Percentiles rank a stretch among this genome's conserved stretches.
These are phyloP conservation scores for Gypsophila paniculata DNA, from an alignment of 179 eudicot genomes.

Conservation along the genomic window DNA sequence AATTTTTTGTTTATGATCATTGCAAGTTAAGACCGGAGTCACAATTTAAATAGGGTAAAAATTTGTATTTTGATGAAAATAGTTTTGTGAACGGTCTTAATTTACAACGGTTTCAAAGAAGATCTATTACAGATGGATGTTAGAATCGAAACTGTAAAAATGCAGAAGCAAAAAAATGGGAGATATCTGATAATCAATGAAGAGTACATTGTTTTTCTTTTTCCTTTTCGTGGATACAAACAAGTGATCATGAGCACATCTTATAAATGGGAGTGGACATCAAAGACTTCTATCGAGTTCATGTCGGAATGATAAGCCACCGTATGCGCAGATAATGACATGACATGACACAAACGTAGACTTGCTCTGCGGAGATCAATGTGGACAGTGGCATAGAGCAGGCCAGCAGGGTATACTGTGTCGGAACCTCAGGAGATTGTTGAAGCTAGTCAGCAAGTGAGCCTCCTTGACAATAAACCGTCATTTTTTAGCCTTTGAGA, in stretches of 20 bases:
- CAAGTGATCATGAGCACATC: slow-evolving; percentile 10
- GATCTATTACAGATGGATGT: no score
- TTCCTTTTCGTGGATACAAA: slow-evolving; percentile 1
- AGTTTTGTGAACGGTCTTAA: no score
- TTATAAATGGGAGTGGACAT: background rate
- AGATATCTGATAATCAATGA: slow-evolving; percentile 2
- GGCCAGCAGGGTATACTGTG: no score
- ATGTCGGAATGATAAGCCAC: slow-evolving; percentile 20
- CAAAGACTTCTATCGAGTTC: slow-evolving; percentile 2
- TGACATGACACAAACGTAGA: background rate
- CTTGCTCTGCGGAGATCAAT: slow-evolving; percentile 13
- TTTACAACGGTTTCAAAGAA: no score
- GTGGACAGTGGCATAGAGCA: background rate
- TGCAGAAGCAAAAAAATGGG: background rate
- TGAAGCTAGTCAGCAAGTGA: background rate
- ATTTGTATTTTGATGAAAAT: no score
- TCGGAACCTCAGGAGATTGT: slow-evolving; percentile 5
- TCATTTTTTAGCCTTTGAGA: slow-evolving; percentile 93
- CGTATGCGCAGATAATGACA: slow-evolving; percentile 18
- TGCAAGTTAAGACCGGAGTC: no score
- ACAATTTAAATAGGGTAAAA: no score
- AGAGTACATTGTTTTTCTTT: slow-evolving; percentile 3
- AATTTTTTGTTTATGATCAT: no score
- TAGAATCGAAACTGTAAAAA: background rate
- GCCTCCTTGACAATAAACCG: background rate